These are phyloP conservation scores for Debaryomyces castellii DNA, from an alignment of 805 yeast genomes.

Conservation along the genomic window DNA sequence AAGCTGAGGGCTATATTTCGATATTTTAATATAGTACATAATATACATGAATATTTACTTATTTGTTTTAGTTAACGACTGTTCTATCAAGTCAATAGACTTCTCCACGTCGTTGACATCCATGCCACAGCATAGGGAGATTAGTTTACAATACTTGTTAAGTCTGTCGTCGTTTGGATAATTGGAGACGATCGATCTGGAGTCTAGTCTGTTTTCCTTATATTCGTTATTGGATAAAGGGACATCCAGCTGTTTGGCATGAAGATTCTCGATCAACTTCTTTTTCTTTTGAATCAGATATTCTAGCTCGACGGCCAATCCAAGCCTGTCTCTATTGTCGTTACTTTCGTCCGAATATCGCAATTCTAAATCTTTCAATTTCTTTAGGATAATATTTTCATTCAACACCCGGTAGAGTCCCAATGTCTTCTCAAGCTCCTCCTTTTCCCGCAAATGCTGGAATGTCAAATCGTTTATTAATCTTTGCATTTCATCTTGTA, in stretches of 20 bases:
- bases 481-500: constrained; percentile 42
- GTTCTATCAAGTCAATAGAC: constrained; percentile 43
- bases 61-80: constrained; percentile 29
- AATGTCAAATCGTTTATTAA: constrained; percentile 39
- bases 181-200: constrained; percentile 18
- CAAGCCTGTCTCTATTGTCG: constrained; percentile 11
- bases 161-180: constrained; percentile 32
- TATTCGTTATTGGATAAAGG: constrained; percentile 18
- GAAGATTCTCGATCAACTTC: constrained; percentile 15
- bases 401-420: constrained; percentile 8
- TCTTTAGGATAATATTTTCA: constrained; percentile 7
- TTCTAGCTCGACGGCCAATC: constrained; percentile 26
- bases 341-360: constrained; percentile 2
- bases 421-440: constrained; percentile 22
- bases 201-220: constrained; percentile 9
- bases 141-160: constrained; percentile 39
- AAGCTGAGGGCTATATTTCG: too few relatives aligned
- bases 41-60: constrained; percentile 4
- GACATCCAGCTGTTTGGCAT: constrained; percentile 19
- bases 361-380: neutral
- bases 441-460: constrained; percentile 30
- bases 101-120: constrained; percentile 37
- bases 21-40: neutral
- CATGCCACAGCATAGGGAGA: constrained; percentile 45
- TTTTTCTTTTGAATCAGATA: constrained; percentile 22